These are phyloP conservation scores for Whalleya microplaca DNA, from an alignment of 2,329 filamentous ascomycete genomes.

Conservation along the genomic window DNA sequence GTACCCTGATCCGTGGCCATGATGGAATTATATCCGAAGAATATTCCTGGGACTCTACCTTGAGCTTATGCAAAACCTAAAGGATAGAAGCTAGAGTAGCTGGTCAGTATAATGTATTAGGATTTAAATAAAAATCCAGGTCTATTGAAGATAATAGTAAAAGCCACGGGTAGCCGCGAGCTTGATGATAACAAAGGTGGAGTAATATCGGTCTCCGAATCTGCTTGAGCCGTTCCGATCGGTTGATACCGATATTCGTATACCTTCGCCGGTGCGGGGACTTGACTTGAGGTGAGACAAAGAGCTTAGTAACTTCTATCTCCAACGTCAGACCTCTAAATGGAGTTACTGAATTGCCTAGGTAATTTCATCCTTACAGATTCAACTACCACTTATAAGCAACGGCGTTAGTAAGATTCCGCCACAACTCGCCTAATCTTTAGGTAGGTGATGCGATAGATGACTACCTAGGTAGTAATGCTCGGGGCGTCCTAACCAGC, in stretches of 20 bases:
- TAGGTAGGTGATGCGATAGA: too few relatives aligned
- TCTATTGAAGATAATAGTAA: not conserved
- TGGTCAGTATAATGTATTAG: not conserved
- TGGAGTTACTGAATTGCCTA: not conserved
- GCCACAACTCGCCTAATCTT: too few relatives aligned
- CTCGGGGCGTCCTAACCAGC: too few relatives aligned
- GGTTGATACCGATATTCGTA: not conserved
- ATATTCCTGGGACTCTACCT: too few relatives aligned
- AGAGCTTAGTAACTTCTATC: not conserved
- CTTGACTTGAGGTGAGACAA: not conserved
- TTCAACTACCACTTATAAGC: not conserved
- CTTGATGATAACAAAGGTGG: not conserved
- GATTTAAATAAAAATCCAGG: not conserved
- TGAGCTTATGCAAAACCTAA: not conserved
- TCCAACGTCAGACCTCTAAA: not conserved
- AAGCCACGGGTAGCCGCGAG: not conserved
- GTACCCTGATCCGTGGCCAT: constrained; percentile 11
- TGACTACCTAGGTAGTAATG: too few relatives aligned
- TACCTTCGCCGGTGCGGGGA: not conserved
- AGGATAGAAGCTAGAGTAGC: not conserved
- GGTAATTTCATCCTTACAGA: not conserved
- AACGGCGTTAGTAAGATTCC: too few relatives aligned
- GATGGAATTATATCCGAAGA: not conserved
- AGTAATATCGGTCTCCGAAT: not conserved
- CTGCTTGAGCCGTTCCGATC: not conserved